phyloP scores from a whole-genome alignment of 2,329 filamentous ascomycete genomes.

The Westerdykella ornata region DNA sequence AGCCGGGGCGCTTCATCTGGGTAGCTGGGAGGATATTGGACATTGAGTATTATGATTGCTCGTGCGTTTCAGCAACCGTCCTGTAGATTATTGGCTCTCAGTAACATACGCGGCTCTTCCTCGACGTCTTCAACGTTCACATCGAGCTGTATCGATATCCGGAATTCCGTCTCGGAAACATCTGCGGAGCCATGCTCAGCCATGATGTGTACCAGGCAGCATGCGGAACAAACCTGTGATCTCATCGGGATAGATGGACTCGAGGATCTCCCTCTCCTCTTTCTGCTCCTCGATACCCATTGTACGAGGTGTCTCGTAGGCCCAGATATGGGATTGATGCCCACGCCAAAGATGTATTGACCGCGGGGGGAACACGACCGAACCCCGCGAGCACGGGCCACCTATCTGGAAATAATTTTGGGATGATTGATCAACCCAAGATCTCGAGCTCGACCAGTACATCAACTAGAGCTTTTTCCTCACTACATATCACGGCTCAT shows the following conservation, averaged over 20 bases:
- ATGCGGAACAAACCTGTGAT: constrained; percentile 64
- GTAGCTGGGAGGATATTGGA: constrained; percentile 84
- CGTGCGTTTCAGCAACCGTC: constrained; percentile 4
- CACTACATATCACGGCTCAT: neutral
- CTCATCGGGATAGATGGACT: constrained; percentile 97
- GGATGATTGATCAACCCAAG: neutral
- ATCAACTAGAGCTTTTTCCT: neutral
- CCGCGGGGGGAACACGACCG: neutral
- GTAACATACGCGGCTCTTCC: constrained; percentile 51
- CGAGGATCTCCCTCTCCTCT: constrained; percentile 95
- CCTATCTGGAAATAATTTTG: constrained; percentile 1
- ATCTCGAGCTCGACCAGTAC: neutral
- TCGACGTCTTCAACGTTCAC: constrained; percentile 57
- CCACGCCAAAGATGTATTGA: too few relatives aligned
- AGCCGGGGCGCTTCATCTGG: constrained; percentile 80
- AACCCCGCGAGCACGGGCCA: constrained; percentile 1
- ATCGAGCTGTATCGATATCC: constrained; percentile 79
- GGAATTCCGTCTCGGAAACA: constrained; percentile 82
- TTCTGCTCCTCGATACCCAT: constrained; percentile 72
- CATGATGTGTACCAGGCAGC: neutral
- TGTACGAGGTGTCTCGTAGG: neutral
- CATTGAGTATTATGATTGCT: constrained; percentile 70
- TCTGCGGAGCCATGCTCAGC: constrained; percentile 49
- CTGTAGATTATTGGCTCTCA: neutral
- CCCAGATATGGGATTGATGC: neutral